A percentile compares a stretch with the other conserved stretches of the same genome.
Conservation (phyloP, 495 filamentous ascomycete genomes). For the Astrocystis sublimbata region DNA sequence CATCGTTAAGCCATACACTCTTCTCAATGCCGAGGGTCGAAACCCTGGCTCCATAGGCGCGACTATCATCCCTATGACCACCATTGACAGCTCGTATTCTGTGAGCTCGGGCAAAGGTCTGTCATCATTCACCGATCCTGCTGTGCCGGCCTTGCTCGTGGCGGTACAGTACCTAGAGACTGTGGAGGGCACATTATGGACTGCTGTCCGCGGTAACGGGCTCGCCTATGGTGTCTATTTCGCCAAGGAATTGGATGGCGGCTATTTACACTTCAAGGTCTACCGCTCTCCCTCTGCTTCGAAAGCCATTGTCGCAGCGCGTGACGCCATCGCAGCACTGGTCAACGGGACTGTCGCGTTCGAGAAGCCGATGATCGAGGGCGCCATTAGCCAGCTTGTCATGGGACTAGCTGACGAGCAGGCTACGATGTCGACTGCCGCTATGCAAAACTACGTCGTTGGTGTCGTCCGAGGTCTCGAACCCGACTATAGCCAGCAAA, state of each 20-base stretch:
- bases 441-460: constrained; percentile 76
- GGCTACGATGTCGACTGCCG: constrained; percentile 76
- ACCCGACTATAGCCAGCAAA: constrained; percentile 73
- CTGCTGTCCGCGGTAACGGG: constrained; percentile 84
- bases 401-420: constrained; percentile 83
- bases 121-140: constrained; percentile 70
- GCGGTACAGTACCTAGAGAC: constrained; percentile 88
- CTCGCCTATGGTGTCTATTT: constrained; percentile 87
- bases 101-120: constrained; percentile 74
- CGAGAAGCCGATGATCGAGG: constrained; percentile 82
- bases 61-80: constrained; percentile 84
- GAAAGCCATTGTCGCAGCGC: constrained; percentile 78
- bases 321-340: constrained; percentile 61
- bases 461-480: constrained; percentile 75
- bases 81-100: constrained; percentile 90
- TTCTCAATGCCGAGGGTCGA: constrained; percentile 70
- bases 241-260: constrained; percentile 69
- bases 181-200: constrained; percentile 93
- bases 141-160: constrained; percentile 80
- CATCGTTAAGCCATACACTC: constrained; percentile 48
- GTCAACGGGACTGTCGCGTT: constrained; percentile 61
- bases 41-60: constrained; percentile 69
- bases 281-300: constrained; percentile 88
- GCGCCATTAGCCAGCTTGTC: constrained; percentile 85
- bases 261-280: constrained; percentile 76